Evolutionary conservation across 805 yeast genomes (phyloP).

Genomic region (Metschnikowia chrysomelidarum): DNA sequence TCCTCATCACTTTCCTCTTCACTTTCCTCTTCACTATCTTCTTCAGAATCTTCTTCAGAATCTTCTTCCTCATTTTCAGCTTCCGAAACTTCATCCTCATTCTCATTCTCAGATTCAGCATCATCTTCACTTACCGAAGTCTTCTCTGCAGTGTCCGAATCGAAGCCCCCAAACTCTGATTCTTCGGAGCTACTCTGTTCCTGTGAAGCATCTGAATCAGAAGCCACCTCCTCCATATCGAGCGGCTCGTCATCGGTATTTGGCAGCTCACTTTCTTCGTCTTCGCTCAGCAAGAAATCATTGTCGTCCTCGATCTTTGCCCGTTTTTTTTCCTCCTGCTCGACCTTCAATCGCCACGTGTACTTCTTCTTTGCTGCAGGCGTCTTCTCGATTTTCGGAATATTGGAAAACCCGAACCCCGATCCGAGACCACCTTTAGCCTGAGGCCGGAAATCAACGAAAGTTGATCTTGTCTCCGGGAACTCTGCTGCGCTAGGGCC

Average conservation of each 20-base stretch:
- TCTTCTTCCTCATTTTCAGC: conserved; percentile 29
- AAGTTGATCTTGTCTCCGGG: conserved; percentile 33
- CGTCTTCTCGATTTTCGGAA: conserved; percentile 44
- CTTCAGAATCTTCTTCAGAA: conserved; percentile 31
- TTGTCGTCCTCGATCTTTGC: conserved; percentile 54
- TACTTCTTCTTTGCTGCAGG: conserved; percentile 46
- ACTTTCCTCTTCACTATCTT: conserved; percentile 27
- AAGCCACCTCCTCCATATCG: conserved; percentile 1
- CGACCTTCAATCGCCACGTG: conserved; percentile 60
- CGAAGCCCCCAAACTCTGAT: conserved; percentile 16
- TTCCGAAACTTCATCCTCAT: conserved; percentile 20
- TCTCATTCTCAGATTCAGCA: conserved; percentile 18
- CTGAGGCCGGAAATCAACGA: conserved; percentile 71
- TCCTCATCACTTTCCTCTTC: conserved; percentile 29
- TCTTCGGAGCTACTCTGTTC: neutral
- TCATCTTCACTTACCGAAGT: conserved; percentile 3
- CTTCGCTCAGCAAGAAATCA: conserved; percentile 50
- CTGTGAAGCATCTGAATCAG: neutral
- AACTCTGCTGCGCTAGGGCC: conserved; percentile 4
- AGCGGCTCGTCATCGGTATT: conserved; percentile 10
- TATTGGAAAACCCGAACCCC: conserved; percentile 67
- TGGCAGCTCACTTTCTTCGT: conserved; percentile 20
- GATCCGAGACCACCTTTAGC: conserved; percentile 58
- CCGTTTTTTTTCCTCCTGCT: conserved; percentile 37
- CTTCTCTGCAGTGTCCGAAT: conserved; percentile 10